Evolutionary conservation across 1,284 basidiomycete genomes (phyloP), one percentile per base, ranked within the genome.

Genomic region (Trichosporon ovoides): DNA sequence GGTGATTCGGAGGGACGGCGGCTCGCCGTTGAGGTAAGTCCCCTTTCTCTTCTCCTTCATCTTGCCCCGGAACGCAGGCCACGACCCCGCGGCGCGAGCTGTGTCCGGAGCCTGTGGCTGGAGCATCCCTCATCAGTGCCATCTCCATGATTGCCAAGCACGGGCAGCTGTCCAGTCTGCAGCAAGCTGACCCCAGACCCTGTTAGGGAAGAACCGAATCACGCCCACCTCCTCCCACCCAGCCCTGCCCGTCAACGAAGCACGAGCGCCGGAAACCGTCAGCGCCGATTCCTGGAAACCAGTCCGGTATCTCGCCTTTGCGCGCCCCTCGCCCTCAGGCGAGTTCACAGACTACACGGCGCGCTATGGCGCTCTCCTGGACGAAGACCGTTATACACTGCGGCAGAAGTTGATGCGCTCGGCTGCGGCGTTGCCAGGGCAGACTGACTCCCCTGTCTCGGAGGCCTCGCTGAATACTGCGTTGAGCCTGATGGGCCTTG

Each of bases 341-440:
- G 88, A 83, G n/a, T 97, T 96, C 75, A 88, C 88, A 61, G 92
- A 96, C 76, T 95, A 88, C 70, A 89, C 90, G 0, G 89, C 91
- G 1, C 84, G 91, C 3, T 97, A 94, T 70, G 91, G 89, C 20
- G 86, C 88, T 0, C 82, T 93, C 37, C 81, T 87, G 18, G 91
- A 94, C 37, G 88, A 87, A 68, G 90, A 94, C 70, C 81, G 82
- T 35, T 79, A 90, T 63, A 71, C 67, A 1, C 56, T 76, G 9
- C 51, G 51, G 16, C 50, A 55, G 19, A 22, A 13, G 12, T 49
- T 59, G 16, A 37, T 31, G 16, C 13, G 18, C 3, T 19, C 18
- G 5, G 54, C 53, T 7, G 67, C 70, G 3, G 54, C 60, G 2
- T 53, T 70, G 1, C 58, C 70, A 57, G 40, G 40, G 2, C 40